Percentiles rank a stretch among this genome's conserved stretches.
These are phyloP conservation scores for Tylopilus sp. DNA, from an alignment of 768 basidiomycete genomes.

Conservation along the genomic window DNA sequence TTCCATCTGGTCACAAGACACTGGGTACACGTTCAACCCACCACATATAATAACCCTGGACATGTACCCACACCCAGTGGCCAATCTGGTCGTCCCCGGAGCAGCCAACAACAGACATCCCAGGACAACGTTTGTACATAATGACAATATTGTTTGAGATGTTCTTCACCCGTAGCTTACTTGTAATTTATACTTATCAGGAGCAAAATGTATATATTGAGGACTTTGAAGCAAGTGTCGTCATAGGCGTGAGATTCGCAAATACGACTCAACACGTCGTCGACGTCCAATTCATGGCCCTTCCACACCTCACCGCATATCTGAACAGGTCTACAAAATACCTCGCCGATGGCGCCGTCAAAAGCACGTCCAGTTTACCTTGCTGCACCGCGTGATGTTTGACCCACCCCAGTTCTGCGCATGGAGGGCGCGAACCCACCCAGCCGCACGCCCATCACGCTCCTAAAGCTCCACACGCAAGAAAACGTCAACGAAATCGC, in stretches of 20 bases:
- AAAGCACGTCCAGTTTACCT: conserved; percentile 33
- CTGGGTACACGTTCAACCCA: conserved; percentile 39
- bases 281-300: conserved; percentile 18
- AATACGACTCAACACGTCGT: neutral
- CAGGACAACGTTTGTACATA: too few relatives aligned
- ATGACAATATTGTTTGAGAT: too few relatives aligned
- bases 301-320: conserved; percentile 29
- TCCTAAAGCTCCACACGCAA: conserved; percentile 61
- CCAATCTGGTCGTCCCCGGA: neutral
- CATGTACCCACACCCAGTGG: neutral
- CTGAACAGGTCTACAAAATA: conserved; percentile 39
- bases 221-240: too few relatives aligned
- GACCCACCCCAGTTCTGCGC: conserved; percentile 49
- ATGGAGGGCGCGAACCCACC: conserved; percentile 77
- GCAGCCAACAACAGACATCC: neutral
- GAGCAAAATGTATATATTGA: too few relatives aligned
- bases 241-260: neutral
- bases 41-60: conserved; percentile 4
- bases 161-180: too few relatives aligned
- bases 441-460: conserved; percentile 54
- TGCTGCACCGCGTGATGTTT: conserved; percentile 4
- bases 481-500: conserved; percentile 63
- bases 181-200: too few relatives aligned
- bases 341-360: conserved; percentile 39
- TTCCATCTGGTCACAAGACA: conserved; percentile 36